A percentile compares a stretch with the other conserved stretches of the same genome.
Evolutionary conservation across 2,329 filamentous ascomycete species (phyloP).

Genomic region (Fusarium devonianum): DNA sequence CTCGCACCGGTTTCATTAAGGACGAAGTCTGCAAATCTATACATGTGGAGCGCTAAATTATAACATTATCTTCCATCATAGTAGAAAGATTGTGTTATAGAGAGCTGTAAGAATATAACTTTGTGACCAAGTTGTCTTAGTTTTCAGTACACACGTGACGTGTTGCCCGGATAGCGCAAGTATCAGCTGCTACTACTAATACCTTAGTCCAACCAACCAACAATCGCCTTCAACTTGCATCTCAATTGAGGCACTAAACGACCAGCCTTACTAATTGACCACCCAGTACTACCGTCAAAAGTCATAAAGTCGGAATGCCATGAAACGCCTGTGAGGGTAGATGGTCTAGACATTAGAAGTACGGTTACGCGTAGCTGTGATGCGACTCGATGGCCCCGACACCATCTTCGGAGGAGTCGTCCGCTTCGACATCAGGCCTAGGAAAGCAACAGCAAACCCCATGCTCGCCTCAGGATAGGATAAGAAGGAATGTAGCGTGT

Average conservation of each 20-base stretch:
- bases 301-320: background rate
- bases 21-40: too few relatives aligned
- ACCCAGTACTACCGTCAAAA: constrained; percentile 2
- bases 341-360: constrained; percentile 3
- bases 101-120: too few relatives aligned
- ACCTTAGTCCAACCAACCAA: constrained; percentile 1
- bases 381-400: constrained; percentile 43
- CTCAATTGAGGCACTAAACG: constrained; percentile 3
- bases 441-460: constrained; percentile 25
- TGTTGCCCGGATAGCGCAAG: too few relatives aligned
- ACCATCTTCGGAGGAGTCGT: constrained; percentile 43
- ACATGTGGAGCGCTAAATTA: too few relatives aligned
- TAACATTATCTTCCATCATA: too few relatives aligned
- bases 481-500: constrained; percentile 49
- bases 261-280: constrained; percentile 4
- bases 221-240: background rate
- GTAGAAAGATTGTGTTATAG: too few relatives aligned
- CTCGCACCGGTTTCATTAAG: too few relatives aligned
- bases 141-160: constrained; percentile 37
- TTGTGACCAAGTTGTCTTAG: too few relatives aligned
- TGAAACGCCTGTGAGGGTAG: constrained; percentile 10
- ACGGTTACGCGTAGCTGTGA: constrained; percentile 19
- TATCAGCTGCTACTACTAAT: constrained; percentile 3
- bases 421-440: constrained; percentile 34
- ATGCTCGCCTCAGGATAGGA: constrained; percentile 37